phyloP scores from a whole-genome alignment of 2,329 filamentous ascomycete genomes.

The Fusarium oligoseptatum region DNA sequence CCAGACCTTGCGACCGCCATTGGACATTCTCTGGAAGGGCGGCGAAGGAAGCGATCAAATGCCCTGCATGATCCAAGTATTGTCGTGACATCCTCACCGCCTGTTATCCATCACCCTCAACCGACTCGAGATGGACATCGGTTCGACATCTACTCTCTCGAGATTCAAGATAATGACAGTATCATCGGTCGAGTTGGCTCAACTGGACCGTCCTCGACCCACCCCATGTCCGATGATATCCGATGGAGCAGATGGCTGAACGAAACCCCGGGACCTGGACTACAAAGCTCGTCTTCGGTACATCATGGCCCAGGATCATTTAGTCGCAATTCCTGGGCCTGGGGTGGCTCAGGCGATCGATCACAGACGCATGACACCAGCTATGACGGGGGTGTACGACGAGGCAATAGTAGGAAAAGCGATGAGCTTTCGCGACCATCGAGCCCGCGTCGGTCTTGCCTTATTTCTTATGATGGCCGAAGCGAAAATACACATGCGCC shows the following conservation, averaged over 20 bases:
- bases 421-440: neutral
- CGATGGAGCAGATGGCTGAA: slow-evolving; percentile 43
- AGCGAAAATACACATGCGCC: neutral
- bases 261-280: neutral
- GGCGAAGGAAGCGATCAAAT: neutral
- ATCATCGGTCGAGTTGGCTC: slow-evolving; percentile 26
- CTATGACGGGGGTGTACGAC: neutral
- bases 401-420: neutral
- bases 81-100: slow-evolving; percentile 28
- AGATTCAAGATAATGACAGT: slow-evolving; percentile 27
- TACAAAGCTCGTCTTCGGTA: neutral
- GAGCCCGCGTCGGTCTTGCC: neutral
- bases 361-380: neutral
- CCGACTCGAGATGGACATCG: slow-evolving; percentile 29
- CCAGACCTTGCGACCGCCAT: neutral
- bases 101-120: slow-evolving; percentile 46
- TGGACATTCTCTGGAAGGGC: neutral
- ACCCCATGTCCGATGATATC: slow-evolving; percentile 31
- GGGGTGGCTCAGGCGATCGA: slow-evolving; percentile 22
- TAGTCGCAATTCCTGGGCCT: slow-evolving; percentile 30
- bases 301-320: slow-evolving; percentile 9
- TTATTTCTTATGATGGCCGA: neutral
- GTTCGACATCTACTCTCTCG: slow-evolving; percentile 20
- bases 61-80: slow-evolving; percentile 24
- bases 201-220: neutral